Conservation (phyloP, 1,284 basidiomycete genomes). For the Trichosporon asahii region DNA sequence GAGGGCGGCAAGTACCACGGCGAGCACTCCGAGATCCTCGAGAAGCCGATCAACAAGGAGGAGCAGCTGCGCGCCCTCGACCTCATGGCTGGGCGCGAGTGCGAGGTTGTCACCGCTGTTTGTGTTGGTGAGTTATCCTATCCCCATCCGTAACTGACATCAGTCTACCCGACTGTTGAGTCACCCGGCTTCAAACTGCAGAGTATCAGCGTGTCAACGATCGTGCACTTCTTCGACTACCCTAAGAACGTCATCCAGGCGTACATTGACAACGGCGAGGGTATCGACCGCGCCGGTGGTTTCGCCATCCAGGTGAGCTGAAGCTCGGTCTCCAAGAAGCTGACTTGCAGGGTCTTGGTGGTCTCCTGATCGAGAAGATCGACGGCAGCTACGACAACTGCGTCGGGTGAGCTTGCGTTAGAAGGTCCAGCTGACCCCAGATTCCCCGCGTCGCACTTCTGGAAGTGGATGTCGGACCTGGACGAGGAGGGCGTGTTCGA, state of each 20-base stretch:
- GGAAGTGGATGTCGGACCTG: constrained; percentile 50
- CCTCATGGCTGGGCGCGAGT: constrained; percentile 77
- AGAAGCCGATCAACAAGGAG: constrained; percentile 75
- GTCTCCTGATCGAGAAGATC: constrained; percentile 72
- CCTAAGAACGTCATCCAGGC: constrained; percentile 64
- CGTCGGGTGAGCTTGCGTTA: constrained; percentile 58
- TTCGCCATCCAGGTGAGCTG: constrained; percentile 81
- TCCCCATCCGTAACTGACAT: background rate
- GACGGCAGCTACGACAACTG: constrained; percentile 92
- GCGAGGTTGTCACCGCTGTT: constrained; percentile 89
- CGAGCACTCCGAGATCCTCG: constrained; percentile 56
- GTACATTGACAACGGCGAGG: constrained; percentile 85
- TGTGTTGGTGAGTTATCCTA: constrained; percentile 61
- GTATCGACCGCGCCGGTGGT: constrained; percentile 85
- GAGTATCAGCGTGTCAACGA: constrained; percentile 77
- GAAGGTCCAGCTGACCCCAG: constrained; percentile 21
- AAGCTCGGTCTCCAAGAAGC: background rate
- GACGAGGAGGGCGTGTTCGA: constrained; percentile 46
- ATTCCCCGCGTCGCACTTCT: constrained; percentile 49
- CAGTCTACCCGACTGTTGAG: constrained; percentile 76
- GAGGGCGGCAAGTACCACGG: constrained; percentile 35
- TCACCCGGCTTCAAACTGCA: constrained; percentile 82
- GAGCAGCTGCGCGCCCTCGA: constrained; percentile 61
- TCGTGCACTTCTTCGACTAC: constrained; percentile 76
- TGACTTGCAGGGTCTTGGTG: constrained; percentile 66